These are phyloP conservation scores for Poa pratensis DNA, from an alignment of 176 grass and related monocot genomes.

Conservation along the genomic window DNA sequence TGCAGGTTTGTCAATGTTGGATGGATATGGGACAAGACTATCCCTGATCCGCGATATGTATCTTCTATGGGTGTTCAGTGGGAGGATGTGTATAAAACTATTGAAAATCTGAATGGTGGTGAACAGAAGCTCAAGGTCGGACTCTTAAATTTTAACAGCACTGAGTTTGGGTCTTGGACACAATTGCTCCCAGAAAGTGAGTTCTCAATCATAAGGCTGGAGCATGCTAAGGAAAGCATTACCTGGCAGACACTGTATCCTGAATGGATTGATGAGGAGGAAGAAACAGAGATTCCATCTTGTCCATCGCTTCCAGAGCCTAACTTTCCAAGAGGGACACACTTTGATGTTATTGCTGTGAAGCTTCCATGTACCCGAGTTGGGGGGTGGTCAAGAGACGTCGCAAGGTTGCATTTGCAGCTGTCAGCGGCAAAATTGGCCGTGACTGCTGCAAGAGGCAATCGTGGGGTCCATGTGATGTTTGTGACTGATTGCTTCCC, in stretches of 20 bases:
- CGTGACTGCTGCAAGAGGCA: conserved; percentile 52
- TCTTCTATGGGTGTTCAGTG: conserved; percentile 63
- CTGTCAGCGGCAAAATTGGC: conserved; percentile 85
- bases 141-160: conserved; percentile 83
- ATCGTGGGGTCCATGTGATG: conserved; percentile 60
- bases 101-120: conserved; percentile 53
- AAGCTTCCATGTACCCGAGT: conserved; percentile 77
- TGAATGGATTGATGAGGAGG: conserved; percentile 98
- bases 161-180: conserved; percentile 66
- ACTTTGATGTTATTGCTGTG: conserved; percentile 81
- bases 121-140: conserved; percentile 63
- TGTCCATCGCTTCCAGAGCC: conserved; percentile 75
- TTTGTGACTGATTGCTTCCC: conserved; percentile 90
- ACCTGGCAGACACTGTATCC: conserved; percentile 86
- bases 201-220: conserved; percentile 63
- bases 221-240: conserved; percentile 64
- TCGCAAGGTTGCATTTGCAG: conserved; percentile 85
- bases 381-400: conserved; percentile 77
- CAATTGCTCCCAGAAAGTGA: conserved; percentile 70
- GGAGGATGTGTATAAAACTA: conserved; percentile 57
- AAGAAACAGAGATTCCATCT: conserved; percentile 82
- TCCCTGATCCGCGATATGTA: conserved; percentile 74
- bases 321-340: conserved; percentile 44
- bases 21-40: conserved; percentile 77
- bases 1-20: conserved; percentile 80